phyloP scores from a whole-genome alignment of 805 yeast genomes.

The Candida methanosorbosa region DNA sequence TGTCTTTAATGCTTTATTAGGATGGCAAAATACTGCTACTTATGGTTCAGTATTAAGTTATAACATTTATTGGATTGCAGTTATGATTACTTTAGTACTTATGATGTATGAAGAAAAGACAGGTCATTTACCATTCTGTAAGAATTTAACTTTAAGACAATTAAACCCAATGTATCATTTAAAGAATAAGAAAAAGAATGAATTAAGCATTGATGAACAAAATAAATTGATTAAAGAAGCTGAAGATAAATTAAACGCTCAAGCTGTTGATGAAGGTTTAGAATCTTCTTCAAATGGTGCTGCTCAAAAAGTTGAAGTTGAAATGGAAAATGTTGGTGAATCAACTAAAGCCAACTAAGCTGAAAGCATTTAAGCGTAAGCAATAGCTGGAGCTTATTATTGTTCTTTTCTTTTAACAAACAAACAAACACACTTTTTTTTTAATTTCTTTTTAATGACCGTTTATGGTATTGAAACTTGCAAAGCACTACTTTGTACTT shows the following conservation, averaged over 20 bases:
- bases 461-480: too few relatives aligned
- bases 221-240: constrained; percentile 41
- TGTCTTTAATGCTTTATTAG: constrained; percentile 86
- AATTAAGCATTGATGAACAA: constrained; percentile 43
- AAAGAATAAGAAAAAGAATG: constrained; percentile 57
- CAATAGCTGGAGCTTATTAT: too few relatives aligned
- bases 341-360: too few relatives aligned
- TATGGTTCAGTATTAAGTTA: constrained; percentile 86
- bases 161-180: constrained; percentile 69
- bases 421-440: too few relatives aligned
- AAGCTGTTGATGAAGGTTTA: too few relatives aligned
- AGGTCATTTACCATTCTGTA: constrained; percentile 72
- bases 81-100: constrained; percentile 45
- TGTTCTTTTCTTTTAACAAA: too few relatives aligned
- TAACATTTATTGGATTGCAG: constrained; percentile 77
- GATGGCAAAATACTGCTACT: constrained; percentile 97
- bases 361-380: too few relatives aligned
- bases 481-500: too few relatives aligned
- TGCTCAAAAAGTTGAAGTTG: too few relatives aligned
- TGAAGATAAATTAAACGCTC: constrained; percentile 14
- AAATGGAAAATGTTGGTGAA: too few relatives aligned
- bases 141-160: constrained; percentile 36
- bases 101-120: constrained; percentile 78
- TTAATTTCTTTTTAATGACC: too few relatives aligned
- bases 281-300: too few relatives aligned